Percentiles rank a stretch among this genome's conserved stretches.
Conservation (phyloP, 2,329 filamentous ascomycete species). For the Ilyonectria sp. region DNA sequence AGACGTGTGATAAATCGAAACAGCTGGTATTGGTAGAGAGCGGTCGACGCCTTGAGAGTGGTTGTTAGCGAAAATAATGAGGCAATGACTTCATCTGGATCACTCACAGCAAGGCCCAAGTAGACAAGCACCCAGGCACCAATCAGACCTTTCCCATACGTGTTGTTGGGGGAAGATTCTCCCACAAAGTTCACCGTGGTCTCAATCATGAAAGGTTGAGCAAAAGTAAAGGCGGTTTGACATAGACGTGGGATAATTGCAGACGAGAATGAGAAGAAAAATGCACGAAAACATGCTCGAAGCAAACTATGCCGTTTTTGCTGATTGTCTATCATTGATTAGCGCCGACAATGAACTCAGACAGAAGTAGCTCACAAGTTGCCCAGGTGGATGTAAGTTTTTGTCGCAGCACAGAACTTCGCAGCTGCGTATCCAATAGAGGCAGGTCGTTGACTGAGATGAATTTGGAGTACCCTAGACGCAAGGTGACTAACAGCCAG, state of each 20-base stretch:
- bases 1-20: conserved; percentile 43
- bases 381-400: conserved; percentile 34
- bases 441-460: conserved; percentile 42
- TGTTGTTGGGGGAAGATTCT: conserved; percentile 23
- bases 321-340: conserved; percentile 34
- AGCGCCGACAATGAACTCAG: background rate
- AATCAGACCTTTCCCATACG: conserved; percentile 48
- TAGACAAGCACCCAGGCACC: conserved; percentile 52
- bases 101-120: conserved; percentile 48
- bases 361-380: conserved; percentile 34
- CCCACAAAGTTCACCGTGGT: conserved; percentile 41
- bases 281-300: conserved; percentile 33
- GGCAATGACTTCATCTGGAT: background rate
- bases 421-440: conserved; percentile 36
- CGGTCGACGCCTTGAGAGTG: conserved; percentile 31
- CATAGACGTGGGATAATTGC: conserved; percentile 46
- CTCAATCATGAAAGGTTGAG: conserved; percentile 51
- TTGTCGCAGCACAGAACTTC: conserved; percentile 32
- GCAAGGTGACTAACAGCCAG: conserved; percentile 41
- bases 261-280: conserved; percentile 36
- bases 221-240: conserved; percentile 48
- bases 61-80: background rate
- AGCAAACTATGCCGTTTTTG: conserved; percentile 33
- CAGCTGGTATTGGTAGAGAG: conserved; percentile 45
- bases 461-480: conserved; percentile 37